Base-by-base conservation (phyloP, 2,329 filamentous ascomycete genomes). In the Arthrobotrys sinensis region DNA sequence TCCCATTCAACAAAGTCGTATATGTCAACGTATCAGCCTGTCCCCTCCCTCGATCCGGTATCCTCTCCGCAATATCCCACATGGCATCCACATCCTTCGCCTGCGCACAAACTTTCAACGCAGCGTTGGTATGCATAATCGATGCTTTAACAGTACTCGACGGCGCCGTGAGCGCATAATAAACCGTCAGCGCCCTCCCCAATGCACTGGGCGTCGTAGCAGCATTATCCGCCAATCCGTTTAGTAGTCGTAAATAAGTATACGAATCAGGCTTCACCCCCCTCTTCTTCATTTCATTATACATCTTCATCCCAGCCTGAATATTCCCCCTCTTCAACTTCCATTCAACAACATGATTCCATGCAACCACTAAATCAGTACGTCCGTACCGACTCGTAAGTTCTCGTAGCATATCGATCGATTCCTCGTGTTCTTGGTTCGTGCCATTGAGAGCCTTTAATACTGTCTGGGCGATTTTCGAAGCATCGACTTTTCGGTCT, bases 241-340 rank as follows among this genome's bases (percentile, higher is more conserved):
- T 87, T 80, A 99, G 90, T 75, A 98, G 88, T 73, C 93, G 90
- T 16, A 93, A 96, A 83, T 92, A 97, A 0, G 96, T 97, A 81
- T 91, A 89, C 2, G 90, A 88, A 83, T 94, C 95, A 0, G 96
- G 95, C 28, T 88, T 87, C 82, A 96, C 92, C 4, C 88, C 91
- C 79, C 94, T 89, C 85, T 98, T 98, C 86, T 98, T 99, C 95
- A 99, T 98, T 92, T 98, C 95, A 84, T 97, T 97, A 85, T 90
- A 97, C n/a, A 93, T 86, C 85, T 92, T 94, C 72, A 97, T 85
- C 16, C 92, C 94, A 19, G 86, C 85, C 76, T 87, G 87, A 38
- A 93, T 84, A 64, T 87, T 87, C 48, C 89, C 86, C 24, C 89
- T 86, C 48, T 87, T 85, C 83, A 97, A 85, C 79, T 89, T 86